phyloP scores from a whole-genome alignment of 2,329 filamentous ascomycete species.

The Apiospora arundinis region DNA sequence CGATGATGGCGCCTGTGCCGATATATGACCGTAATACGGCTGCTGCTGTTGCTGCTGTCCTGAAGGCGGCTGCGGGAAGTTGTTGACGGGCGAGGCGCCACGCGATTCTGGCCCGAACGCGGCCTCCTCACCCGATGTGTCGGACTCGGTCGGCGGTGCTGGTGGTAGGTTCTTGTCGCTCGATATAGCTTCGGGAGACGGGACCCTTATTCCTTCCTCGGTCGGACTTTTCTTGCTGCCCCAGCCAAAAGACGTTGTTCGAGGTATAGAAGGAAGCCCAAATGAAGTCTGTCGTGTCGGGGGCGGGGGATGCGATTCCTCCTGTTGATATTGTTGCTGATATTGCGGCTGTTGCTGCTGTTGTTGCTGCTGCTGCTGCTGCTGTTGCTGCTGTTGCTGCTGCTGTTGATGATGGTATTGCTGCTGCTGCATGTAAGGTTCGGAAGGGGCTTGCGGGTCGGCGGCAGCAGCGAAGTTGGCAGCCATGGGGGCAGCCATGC shows the following conservation, averaged over 20 bases:
- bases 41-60: background rate
- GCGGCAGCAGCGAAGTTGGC: constrained; percentile 24
- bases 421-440: background rate
- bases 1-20: background rate
- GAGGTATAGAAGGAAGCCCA: constrained; percentile 64
- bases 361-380: constrained; percentile 1
- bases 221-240: constrained; percentile 36
- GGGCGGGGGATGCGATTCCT: constrained; percentile 27
- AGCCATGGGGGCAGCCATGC: constrained; percentile 34
- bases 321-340: constrained; percentile 2
- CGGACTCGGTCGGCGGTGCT: constrained; percentile 28
- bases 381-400: background rate
- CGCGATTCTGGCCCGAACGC: background rate
- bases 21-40: constrained; percentile 9
- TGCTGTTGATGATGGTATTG: background rate
- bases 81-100: background rate
- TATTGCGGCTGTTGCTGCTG: background rate
- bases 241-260: constrained; percentile 62
- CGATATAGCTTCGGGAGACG: constrained; percentile 34
- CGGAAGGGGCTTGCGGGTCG: constrained; percentile 2
- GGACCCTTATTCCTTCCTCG: constrained; percentile 39
- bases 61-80: background rate
- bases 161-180: constrained; percentile 34
- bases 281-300: constrained; percentile 58
- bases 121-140: background rate